Percentiles rank a stretch among this genome's conserved stretches.
phyloP scores from a whole-genome alignment of 2,329 filamentous ascomycete species.

The Penicillium thymicola region DNA sequence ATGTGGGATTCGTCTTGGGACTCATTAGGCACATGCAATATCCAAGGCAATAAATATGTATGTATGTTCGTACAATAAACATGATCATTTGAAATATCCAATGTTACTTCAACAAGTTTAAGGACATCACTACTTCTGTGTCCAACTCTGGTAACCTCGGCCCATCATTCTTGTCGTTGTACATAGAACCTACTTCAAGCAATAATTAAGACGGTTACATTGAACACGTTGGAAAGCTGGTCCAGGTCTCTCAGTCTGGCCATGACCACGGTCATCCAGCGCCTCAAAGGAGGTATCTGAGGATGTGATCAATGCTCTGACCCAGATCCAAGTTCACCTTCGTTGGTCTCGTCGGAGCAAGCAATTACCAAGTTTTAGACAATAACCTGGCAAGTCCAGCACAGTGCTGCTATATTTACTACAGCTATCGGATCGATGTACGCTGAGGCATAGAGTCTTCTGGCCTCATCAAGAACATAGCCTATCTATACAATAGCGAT shows the following conservation, averaged over 20 bases:
- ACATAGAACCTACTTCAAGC: too few species aligned
- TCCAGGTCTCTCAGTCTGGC: not conserved
- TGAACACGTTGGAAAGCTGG: not conserved
- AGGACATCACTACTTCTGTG: not conserved
- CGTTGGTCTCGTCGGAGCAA: not conserved
- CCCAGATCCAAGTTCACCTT: not conserved
- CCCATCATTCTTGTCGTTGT: not conserved
- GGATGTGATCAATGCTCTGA: not conserved
- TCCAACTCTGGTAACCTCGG: not conserved
- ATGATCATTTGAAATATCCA: not conserved
- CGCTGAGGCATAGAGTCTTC: not conserved
- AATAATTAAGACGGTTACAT: not conserved
- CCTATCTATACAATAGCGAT: slow-evolving; percentile 12
- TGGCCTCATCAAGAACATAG: not conserved
- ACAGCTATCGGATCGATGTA: not conserved
- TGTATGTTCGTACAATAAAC: not conserved
- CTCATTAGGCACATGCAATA: not conserved
- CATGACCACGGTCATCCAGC: not conserved
- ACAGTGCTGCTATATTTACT: not conserved
- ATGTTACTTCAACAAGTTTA: not conserved
- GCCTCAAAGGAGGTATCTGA: not conserved
- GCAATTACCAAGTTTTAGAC: not conserved
- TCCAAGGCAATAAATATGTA: not conserved
- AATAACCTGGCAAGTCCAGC: not conserved
- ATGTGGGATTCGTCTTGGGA: not conserved